Base-by-base conservation (phyloP, 352 stramenopile genomes). In the Pythium scleroteichum region DNA sequence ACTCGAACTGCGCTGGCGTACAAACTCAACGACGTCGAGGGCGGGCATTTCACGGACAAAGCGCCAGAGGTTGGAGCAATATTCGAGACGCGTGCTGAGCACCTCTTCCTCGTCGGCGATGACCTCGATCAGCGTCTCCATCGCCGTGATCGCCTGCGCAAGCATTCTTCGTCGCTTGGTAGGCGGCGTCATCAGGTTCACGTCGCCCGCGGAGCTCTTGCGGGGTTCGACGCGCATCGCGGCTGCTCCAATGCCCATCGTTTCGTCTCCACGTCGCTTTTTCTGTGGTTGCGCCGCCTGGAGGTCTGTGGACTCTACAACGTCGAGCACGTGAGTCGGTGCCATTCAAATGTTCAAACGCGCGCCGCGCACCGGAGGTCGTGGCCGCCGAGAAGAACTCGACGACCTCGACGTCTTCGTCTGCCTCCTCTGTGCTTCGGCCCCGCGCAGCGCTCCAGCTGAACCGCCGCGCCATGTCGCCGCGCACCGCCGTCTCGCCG, bases 71-170 rank as follows among this genome's bases (percentile, higher is more conserved):
- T 65, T 62, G 6, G 77, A 68, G 10, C 72, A 77, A 38, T 66
- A 62, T 35, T 82, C 68, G 26, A 88, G 61, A 24, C 76, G 64
- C 22, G 59, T 66, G 41, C 68, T 80, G 20, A 80, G 66, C n/a
- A 73, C 45, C 45, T 76, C 56, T 16, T 72, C 55, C 16, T 58
- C 59, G 47, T 76, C 69, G 14, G 78, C 57, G 22, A 66, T 57
- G 14, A 73, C 66, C 24, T 68, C 46, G 27, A 73, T 73, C 48
- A 65, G 44, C 24, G 60, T 60, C 45, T 73, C 59, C 44, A 73
- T 53, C 27, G 59, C 60, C 1, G 55, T 48, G 23, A 66, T 65
- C 12, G 51, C 39, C 38, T 64, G 42, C 33, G 59, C 53, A 10
- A 73, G 40, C 45, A 62, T 62, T 13, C 66, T 59, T 16, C 59